Percentiles rank a stretch among this genome's conserved stretches.
Evolutionary conservation across 192 early-diverging fungal species (phyloP).

Genomic region (Coemansia asiatica): DNA sequence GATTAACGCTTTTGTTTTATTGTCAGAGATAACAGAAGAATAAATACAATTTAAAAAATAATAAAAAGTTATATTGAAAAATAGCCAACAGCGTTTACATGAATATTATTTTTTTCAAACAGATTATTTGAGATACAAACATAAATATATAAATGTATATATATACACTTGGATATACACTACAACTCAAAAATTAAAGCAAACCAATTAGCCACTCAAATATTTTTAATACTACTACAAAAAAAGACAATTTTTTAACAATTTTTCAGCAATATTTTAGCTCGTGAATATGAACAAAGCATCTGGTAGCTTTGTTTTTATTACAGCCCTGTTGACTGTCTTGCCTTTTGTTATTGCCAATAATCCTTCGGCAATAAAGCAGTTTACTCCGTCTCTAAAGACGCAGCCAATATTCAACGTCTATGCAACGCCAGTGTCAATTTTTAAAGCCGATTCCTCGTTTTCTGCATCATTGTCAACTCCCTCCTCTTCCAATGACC

Average conservation of each 20-base stretch:
- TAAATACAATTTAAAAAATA: neutral
- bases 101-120: too few relatives aligned
- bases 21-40: neutral
- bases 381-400: slow-evolving; percentile 23
- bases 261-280: neutral
- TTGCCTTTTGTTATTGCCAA: neutral
- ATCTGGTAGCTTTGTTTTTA: neutral
- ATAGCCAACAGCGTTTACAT: too few relatives aligned
- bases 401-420: slow-evolving; percentile 12
- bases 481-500: neutral
- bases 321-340: neutral
- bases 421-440: slow-evolving; percentile 13
- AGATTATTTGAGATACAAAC: too few relatives aligned
- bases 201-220: too few relatives aligned
- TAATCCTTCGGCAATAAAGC: slow-evolving; percentile 5
- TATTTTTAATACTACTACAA: neutral
- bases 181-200: too few relatives aligned
- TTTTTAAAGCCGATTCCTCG: neutral
- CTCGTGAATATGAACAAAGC: neutral
- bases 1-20: neutral
- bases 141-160: too few relatives aligned
- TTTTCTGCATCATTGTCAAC: slow-evolving; percentile 4
- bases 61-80: too few relatives aligned
- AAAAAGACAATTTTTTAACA: neutral
- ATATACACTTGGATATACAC: too few relatives aligned